Evolutionary conservation across 176 grass and related monocot genomes (phyloP).

Genomic region (Themeda triandra): DNA sequence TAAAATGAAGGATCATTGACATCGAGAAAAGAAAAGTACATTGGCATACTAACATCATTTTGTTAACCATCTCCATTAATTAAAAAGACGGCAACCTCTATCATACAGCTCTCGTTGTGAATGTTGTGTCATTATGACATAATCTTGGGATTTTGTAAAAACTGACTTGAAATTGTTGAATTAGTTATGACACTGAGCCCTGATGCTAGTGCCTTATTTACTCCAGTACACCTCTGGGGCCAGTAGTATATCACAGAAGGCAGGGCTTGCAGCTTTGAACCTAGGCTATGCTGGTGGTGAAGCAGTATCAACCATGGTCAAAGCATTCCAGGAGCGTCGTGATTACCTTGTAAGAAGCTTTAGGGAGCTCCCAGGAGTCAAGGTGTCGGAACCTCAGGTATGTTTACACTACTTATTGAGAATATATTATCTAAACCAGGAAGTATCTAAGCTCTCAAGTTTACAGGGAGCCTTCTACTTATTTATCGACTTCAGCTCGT

Average conservation of each 20-base stretch:
- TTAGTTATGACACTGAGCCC: background rate
- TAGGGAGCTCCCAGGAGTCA: conserved; percentile 66
- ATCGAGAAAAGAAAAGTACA: too few relatives aligned
- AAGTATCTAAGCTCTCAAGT: conserved; percentile 24
- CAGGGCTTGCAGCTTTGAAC: conserved; percentile 83
- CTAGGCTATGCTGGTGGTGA: conserved; percentile 89
- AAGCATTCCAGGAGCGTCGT: conserved; percentile 82
- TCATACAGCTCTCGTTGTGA: background rate
- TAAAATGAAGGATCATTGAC: background rate
- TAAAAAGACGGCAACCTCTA: background rate
- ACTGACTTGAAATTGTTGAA: background rate
- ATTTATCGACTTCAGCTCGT: conserved; percentile 89
- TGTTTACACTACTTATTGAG: background rate
- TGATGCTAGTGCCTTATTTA: conserved; percentile 4
- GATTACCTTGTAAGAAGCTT: conserved; percentile 84
- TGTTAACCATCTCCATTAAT: background rate
- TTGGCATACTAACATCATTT: background rate
- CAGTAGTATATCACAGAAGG: conserved; percentile 97
- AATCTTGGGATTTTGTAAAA: conserved; percentile 11
- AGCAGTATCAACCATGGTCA: conserved; percentile 84
- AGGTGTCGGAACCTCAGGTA: conserved; percentile 87
- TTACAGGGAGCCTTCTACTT: conserved; percentile 92
- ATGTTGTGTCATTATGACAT: background rate
- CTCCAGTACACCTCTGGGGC: conserved; percentile 81
- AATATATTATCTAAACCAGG: background rate